phyloP scores from a whole-genome alignment of 176 grass and related monocot species.

The Ensete glaucum region DNA sequence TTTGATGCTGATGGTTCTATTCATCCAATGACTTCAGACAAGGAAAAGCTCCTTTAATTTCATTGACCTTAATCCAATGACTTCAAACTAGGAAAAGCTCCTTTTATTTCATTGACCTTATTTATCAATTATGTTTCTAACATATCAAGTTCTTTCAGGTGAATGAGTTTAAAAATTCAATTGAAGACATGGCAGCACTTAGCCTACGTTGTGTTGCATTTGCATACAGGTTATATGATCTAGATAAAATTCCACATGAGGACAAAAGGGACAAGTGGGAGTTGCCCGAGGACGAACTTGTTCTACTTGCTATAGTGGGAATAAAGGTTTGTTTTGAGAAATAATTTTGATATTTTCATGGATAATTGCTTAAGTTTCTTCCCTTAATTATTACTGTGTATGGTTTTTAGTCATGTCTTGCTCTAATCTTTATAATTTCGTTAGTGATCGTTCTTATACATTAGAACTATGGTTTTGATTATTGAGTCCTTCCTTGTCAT shows the following conservation, averaged over 20 bases:
- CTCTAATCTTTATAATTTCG: background rate
- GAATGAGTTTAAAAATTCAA: constrained; percentile 50
- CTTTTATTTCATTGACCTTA: constrained; percentile 4
- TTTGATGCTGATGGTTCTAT: constrained; percentile 39
- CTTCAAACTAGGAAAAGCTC: constrained; percentile 39
- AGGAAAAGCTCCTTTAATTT: constrained; percentile 28
- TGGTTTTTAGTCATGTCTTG: background rate
- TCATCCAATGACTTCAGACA: constrained; percentile 45
- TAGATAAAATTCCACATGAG: constrained; percentile 43
- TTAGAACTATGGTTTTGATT: too few species aligned
- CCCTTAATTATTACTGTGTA: background rate
- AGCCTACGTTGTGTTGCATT: constrained; percentile 91
- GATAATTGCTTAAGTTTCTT: background rate
- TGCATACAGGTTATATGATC: constrained; percentile 57
- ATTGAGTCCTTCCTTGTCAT: too few species aligned
- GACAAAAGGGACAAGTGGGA: constrained; percentile 55
- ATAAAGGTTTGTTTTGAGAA: constrained; percentile 62
- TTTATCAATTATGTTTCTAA: constrained; percentile 2
- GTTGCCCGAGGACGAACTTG: constrained; percentile 61
- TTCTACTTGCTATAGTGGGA: constrained; percentile 69
- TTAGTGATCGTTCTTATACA: too few species aligned
- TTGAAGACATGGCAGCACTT: constrained; percentile 62
- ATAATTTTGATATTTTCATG: background rate
- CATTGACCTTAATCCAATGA: constrained; percentile 27
- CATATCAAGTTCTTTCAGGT: constrained; percentile 32